phyloP scores from a whole-genome alignment of 306 rosid genomes.

The Hippophae gyantsensis region DNA sequence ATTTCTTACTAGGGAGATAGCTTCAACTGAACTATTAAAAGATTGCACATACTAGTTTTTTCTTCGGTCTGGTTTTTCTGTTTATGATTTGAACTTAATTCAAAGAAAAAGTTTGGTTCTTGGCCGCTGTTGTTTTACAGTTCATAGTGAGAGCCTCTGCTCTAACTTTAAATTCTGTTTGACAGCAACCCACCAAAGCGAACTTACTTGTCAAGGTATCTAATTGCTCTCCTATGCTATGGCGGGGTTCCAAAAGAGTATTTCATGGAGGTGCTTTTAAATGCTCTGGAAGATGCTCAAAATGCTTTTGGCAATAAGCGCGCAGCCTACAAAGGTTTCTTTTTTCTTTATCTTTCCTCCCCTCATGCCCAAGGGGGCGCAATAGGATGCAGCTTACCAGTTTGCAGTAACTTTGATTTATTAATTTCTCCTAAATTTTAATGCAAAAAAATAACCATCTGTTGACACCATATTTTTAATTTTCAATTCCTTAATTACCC shows the following conservation, averaged over 20 bases:
- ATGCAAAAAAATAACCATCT: too few relatives aligned
- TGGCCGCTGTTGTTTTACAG: conserved; percentile 2
- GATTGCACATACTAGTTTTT: too few relatives aligned
- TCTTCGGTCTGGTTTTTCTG: too few relatives aligned
- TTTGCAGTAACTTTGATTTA: neutral
- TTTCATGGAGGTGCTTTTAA: conserved; percentile 41
- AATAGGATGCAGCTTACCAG: neutral
- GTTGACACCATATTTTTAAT: too few relatives aligned
- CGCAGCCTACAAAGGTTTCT: conserved; percentile 51
- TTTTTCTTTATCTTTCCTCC: conserved; percentile 9
- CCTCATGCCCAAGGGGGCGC: neutral
- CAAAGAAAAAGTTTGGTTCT: neutral
- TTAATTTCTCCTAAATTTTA: too few relatives aligned
- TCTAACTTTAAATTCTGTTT: conserved; percentile 22
- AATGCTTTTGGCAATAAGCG: conserved; percentile 39
- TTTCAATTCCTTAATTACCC: too few relatives aligned
- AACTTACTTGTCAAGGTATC: conserved; percentile 38
- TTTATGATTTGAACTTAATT: neutral
- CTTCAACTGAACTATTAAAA: too few relatives aligned
- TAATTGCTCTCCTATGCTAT: conserved; percentile 57
- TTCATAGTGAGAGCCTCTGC: conserved; percentile 6
- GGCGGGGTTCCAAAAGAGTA: conserved; percentile 74
- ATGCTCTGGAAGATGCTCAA: conserved; percentile 33
- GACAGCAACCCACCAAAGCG: conserved; percentile 45
- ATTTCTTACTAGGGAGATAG: too few relatives aligned